Evolutionary conservation across 2,329 filamentous ascomycete genomes (phyloP).

Genomic region (Trichoderma arundinaceum): DNA sequence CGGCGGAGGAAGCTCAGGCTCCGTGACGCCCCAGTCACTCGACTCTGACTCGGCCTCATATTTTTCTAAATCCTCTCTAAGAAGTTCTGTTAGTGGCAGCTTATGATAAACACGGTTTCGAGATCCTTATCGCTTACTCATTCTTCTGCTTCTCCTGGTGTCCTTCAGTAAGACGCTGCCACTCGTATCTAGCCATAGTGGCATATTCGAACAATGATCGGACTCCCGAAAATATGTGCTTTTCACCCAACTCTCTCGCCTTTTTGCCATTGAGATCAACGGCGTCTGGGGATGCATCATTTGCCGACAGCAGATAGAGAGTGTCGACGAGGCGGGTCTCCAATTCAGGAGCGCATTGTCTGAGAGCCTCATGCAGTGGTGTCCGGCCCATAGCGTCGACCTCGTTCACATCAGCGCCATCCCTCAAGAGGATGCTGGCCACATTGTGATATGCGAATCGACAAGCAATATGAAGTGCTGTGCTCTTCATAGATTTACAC

Average conservation of each 20-base stretch:
- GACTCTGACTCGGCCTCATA: not conserved
- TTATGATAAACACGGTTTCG: not conserved
- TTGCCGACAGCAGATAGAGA: not conserved
- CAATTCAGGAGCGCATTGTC: conserved; percentile 12
- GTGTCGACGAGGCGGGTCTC: conserved; percentile 8
- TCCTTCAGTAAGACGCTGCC: not conserved
- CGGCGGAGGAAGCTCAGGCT: not conserved
- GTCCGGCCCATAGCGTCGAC: conserved; percentile 19
- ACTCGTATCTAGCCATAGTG: conserved; percentile 16
- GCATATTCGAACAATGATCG: conserved; percentile 19
- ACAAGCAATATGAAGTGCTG: conserved; percentile 29
- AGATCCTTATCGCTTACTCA: not conserved
- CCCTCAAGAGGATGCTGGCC: not conserved
- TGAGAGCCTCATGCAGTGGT: conserved; percentile 29
- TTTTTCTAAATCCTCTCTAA: not conserved
- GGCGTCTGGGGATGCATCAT: conserved; percentile 10
- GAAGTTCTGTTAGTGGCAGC: not conserved
- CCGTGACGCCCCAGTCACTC: not conserved
- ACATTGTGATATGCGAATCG: conserved; percentile 24
- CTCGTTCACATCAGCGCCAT: conserved; percentile 11
- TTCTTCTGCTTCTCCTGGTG: not conserved
- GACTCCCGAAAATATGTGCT: conserved; percentile 11
- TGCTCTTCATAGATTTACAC: conserved; percentile 3
- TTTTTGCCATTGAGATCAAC: conserved; percentile 1
- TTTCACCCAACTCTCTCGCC: conserved; percentile 3